Evolutionary conservation across 2,329 filamentous ascomycete genomes (phyloP).

Genomic region (Colletotrichum lentis): DNA sequence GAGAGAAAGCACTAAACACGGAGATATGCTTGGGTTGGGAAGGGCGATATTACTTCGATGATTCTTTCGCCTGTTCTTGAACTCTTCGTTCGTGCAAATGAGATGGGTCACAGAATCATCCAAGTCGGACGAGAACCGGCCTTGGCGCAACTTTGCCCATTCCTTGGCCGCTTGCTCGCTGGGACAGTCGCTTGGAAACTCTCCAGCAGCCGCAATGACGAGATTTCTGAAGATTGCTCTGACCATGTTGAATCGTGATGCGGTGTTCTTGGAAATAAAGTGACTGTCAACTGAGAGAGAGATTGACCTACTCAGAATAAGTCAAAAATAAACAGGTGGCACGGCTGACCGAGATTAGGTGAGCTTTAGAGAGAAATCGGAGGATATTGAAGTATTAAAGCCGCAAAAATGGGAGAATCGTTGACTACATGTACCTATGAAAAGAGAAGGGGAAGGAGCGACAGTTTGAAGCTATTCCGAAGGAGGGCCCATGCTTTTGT

Average conservation of each 20-base stretch:
- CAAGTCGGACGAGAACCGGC: conserved; percentile 62
- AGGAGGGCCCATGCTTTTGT: neutral
- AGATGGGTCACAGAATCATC: conserved; percentile 73
- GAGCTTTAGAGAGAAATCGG: too few species aligned
- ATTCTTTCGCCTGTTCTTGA: conserved; percentile 49
- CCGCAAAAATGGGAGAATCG: neutral
- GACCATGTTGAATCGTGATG: conserved; percentile 19
- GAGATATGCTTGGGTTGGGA: neutral
- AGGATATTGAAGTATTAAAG: neutral
- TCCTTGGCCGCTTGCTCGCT: conserved; percentile 59
- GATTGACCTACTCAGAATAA: too few species aligned
- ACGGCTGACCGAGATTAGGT: neutral
- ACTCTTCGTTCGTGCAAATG: conserved; percentile 70
- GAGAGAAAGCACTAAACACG: neutral
- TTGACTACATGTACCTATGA: too few species aligned
- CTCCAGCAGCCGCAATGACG: conserved; percentile 66
- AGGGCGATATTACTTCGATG: conserved; percentile 23
- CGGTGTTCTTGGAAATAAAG: neutral
- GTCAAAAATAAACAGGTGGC: neutral
- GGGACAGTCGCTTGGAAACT: conserved; percentile 53
- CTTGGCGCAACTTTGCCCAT: conserved; percentile 73
- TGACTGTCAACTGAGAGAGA: neutral
- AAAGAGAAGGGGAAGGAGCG: neutral
- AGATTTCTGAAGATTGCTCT: conserved; percentile 60
- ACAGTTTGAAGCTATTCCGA: neutral